These are phyloP conservation scores for Herpetomonas tarakana DNA, from an alignment of 208 protist species.

Conservation along the genomic window DNA sequence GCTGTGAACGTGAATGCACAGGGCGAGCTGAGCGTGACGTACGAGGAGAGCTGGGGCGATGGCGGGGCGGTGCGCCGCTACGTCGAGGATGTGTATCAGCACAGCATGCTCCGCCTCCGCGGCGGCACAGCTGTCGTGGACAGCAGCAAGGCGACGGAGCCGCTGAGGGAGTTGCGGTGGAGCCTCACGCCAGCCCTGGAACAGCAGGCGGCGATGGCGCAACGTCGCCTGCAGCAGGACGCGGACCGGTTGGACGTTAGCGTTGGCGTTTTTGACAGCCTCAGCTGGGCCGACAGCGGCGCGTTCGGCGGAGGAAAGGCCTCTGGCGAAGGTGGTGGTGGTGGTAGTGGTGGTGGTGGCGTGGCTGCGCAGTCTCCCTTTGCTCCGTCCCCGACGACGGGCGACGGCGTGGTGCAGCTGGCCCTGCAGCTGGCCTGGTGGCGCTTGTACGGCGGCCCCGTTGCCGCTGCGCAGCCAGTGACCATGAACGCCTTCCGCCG, in stretches of 20 bases:
- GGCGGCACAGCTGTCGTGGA: constrained; percentile 19
- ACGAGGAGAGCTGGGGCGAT: constrained; percentile 82
- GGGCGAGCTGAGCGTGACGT: constrained; percentile 55
- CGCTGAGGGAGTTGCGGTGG: constrained; percentile 50
- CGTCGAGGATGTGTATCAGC: constrained; percentile 62
- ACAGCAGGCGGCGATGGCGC: constrained; percentile 22
- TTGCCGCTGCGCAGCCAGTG: constrained; percentile 42
- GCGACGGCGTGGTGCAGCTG: constrained; percentile 53
- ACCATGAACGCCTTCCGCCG: constrained; percentile 62
- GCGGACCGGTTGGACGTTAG: constrained; percentile 45
- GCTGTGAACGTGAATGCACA: constrained; percentile 58
- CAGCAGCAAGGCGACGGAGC: constrained; percentile 23
- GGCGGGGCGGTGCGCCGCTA: constrained; percentile 64
- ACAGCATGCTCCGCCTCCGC: constrained; percentile 33
- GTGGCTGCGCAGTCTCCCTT: no score
- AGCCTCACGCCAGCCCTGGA: constrained; percentile 35
- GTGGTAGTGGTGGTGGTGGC: no score
- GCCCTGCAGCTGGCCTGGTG: constrained; percentile 79
- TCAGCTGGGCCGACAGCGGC: constrained; percentile 10
- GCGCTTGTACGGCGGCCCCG: constrained; percentile 57
- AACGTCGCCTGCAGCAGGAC: constrained; percentile 24
- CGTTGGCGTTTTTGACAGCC: constrained; percentile 24
- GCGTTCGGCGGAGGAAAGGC: no score
- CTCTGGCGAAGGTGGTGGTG: no score
- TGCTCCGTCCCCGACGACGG: neutral